phyloP scores from a whole-genome alignment of 495 filamentous ascomycete species.

The Aspergillus panamensis region DNA sequence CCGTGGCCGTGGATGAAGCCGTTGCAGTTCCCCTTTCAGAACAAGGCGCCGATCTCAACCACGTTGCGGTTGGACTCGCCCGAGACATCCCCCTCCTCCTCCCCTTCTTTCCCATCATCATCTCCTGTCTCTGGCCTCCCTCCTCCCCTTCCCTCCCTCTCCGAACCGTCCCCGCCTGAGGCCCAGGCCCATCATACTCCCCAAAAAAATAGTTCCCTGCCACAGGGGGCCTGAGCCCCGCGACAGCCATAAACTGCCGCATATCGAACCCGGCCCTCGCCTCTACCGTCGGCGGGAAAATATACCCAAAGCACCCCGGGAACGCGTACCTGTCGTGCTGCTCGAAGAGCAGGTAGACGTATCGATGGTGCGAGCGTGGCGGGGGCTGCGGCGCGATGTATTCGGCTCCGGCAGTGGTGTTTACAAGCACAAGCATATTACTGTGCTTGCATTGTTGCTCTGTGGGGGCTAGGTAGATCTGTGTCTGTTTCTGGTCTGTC shows the following conservation, averaged over 20 bases:
- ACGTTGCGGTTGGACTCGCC: slow-evolving; percentile 13
- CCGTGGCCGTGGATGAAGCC: neutral
- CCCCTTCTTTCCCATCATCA: no score
- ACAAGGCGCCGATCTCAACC: slow-evolving; percentile 11
- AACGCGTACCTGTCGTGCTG: slow-evolving; percentile 31
- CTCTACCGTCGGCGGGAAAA: slow-evolving; percentile 22
- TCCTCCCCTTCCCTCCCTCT: neutral
- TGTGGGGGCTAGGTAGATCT: neutral
- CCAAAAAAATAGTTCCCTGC: slow-evolving; percentile 40
- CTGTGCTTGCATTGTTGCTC: neutral
- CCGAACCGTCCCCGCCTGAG: neutral
- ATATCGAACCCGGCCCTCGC: slow-evolving; percentile 35
- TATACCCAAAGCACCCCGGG: slow-evolving; percentile 29
- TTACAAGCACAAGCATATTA: neutral
- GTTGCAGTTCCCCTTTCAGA: slow-evolving; percentile 6
- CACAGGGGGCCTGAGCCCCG: slow-evolving; percentile 25
- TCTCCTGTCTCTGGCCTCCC: no score
- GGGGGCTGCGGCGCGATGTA: slow-evolving; percentile 41
- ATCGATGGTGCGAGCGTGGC: slow-evolving; percentile 31
- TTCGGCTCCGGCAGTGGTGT: slow-evolving; percentile 7
- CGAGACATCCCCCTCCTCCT: slow-evolving; percentile 11
- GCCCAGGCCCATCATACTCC: slow-evolving; percentile 17
- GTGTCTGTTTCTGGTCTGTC: neutral
- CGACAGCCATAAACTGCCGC: slow-evolving; percentile 27
- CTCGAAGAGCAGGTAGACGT: slow-evolving; percentile 37